Evolutionary conservation across 768 basidiomycete species (phyloP).

Genomic region (Tricholoma hemisulphureum): DNA sequence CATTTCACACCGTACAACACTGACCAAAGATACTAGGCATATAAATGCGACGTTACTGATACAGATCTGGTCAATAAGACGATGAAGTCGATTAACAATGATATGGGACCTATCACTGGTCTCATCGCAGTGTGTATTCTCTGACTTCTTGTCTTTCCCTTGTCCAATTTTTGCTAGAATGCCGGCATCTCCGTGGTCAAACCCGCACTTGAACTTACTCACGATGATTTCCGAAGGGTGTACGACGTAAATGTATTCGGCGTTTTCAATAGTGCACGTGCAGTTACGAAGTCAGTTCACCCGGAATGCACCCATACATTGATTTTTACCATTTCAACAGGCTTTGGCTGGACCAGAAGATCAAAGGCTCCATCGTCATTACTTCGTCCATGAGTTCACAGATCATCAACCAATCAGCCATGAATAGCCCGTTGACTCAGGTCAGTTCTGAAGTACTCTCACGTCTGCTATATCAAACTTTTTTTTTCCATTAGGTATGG

Average conservation of each 20-base stretch:
- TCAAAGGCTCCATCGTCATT: constrained; percentile 57
- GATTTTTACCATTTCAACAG: constrained; percentile 23
- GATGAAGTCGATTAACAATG: constrained; percentile 47
- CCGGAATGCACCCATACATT: too few species aligned
- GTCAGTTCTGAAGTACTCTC: constrained; percentile 21
- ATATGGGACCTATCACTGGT: constrained; percentile 48
- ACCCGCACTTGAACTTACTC: constrained; percentile 53
- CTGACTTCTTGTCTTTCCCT: not conserved
- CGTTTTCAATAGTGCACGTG: constrained; percentile 62
- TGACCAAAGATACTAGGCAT: constrained; percentile 42
- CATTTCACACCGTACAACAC: not conserved
- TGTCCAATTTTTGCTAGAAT: constrained; percentile 35
- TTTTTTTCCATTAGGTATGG: constrained; percentile 39
- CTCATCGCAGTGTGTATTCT: constrained; percentile 50
- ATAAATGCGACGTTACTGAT: constrained; percentile 59
- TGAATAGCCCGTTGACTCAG: constrained; percentile 51
- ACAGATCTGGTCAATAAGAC: constrained; percentile 40
- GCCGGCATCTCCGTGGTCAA: constrained; percentile 65
- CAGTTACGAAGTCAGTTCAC: constrained; percentile 48
- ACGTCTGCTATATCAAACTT: constrained; percentile 12
- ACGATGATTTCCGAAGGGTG: constrained; percentile 54
- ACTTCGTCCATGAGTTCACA: constrained; percentile 66
- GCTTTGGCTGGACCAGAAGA: constrained; percentile 40
- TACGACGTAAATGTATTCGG: constrained; percentile 64
- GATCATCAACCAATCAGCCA: constrained; percentile 53